These are phyloP conservation scores for Verticillium nonalfalfae DNA, from an alignment of 2,329 filamentous ascomycete genomes.

Conservation along the genomic window DNA sequence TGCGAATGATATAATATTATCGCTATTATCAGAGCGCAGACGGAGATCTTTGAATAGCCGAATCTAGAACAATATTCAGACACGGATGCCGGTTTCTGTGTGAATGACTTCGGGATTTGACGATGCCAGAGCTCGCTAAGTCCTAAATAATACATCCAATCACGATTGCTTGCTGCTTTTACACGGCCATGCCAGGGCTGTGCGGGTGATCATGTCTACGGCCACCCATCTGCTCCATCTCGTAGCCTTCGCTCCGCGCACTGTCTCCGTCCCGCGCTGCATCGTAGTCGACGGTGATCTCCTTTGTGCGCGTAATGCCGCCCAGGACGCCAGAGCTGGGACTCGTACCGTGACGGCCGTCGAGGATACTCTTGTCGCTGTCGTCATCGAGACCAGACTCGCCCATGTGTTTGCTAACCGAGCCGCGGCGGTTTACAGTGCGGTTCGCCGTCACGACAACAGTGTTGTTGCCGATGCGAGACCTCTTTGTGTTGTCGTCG, in stretches of 20 bases:
- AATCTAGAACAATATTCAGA: no score
- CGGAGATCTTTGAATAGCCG: no score
- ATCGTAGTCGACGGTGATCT: slow-evolving; percentile 1
- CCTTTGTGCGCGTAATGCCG: not conserved
- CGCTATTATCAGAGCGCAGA: no score
- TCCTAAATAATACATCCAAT: not conserved
- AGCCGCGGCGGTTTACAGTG: not conserved
- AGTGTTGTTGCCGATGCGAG: not conserved
- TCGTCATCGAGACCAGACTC: not conserved
- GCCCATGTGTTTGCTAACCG: not conserved
- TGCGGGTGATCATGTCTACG: not conserved
- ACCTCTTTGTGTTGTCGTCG: slow-evolving; percentile 1
- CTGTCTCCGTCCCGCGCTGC: not conserved
- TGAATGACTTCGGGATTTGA: not conserved
- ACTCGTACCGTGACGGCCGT: not conserved
- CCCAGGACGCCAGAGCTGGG: not conserved
- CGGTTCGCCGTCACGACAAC: not conserved
- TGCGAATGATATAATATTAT: no score
- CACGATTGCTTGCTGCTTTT: not conserved
- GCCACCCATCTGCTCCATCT: not conserved
- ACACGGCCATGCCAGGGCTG: not conserved
- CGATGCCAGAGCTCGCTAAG: not conserved
- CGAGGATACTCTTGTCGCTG: slow-evolving; percentile 5
- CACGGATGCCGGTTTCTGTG: no score
- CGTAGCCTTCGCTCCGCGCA: not conserved